phyloP scores from a whole-genome alignment of 208 protist genomes.

The Leptomonas seymouri region DNA sequence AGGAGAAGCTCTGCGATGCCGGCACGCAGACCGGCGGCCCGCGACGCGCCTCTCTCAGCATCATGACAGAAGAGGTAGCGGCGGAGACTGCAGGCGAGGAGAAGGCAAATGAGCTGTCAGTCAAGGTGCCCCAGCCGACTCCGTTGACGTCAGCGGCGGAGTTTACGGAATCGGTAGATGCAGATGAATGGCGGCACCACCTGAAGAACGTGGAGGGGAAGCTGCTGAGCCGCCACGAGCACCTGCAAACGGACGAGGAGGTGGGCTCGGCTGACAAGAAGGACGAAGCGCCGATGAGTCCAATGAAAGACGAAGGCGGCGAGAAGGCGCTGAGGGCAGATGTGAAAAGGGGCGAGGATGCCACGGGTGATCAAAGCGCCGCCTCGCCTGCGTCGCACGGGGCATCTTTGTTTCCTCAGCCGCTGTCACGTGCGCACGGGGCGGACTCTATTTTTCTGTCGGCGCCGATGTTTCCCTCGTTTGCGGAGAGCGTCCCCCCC shows the following conservation, averaged over 20 bases:
- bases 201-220: conserved; percentile 56
- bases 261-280: background rate
- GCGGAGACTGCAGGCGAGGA: background rate
- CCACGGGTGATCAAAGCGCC: background rate
- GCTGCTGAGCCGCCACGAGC: conserved; percentile 29
- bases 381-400: background rate
- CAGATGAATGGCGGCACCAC: conserved; percentile 45
- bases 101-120: background rate
- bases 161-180: conserved; percentile 23
- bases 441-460: background rate
- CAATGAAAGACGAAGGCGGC: background rate
- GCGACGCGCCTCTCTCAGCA: conserved; percentile 31
- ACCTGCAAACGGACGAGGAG: background rate
- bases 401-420: background rate
- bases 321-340: background rate
- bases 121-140: background rate
- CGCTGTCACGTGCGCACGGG: background rate
- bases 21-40: conserved; percentile 48
- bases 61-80: conserved; percentile 30
- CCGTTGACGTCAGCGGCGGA: background rate
- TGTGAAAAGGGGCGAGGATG: background rate
- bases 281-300: too few species aligned
- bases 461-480: background rate
- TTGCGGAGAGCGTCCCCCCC: background rate
- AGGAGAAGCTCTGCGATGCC: conserved; percentile 11